These are phyloP conservation scores for Russula emetica DNA, from an alignment of 768 basidiomycete genomes.

Conservation along the genomic window DNA sequence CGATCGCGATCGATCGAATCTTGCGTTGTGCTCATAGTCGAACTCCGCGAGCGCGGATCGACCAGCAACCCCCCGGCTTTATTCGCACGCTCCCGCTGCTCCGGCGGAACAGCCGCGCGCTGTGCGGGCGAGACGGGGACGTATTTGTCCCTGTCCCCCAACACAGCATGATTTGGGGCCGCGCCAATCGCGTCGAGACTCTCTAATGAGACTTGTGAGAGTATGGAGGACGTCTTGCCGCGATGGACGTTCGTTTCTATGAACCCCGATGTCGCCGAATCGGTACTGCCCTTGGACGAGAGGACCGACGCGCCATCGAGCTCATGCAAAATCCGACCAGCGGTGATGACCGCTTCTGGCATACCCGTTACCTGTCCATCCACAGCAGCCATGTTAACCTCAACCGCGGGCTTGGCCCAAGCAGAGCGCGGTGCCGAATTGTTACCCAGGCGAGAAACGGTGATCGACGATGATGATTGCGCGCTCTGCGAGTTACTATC, in stretches of 20 bases:
- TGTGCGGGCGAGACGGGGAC: background rate
- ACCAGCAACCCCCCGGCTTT: background rate
- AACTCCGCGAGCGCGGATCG: conserved; percentile 13
- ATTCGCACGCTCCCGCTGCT: background rate
- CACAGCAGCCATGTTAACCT: conserved; percentile 47
- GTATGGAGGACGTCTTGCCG: conserved; percentile 41
- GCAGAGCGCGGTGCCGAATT: conserved; percentile 37
- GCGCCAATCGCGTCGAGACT: conserved; percentile 39
- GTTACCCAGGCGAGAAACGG: conserved; percentile 25
- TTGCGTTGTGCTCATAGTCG: conserved; percentile 19
- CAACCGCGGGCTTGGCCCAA: conserved; percentile 56
- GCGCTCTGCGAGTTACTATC: conserved; percentile 32
- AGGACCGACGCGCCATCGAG: conserved; percentile 35
- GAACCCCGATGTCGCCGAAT: conserved; percentile 31
- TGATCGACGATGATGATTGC: conserved; percentile 29
- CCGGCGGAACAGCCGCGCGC: background rate
- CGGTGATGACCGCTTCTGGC: conserved; percentile 37
- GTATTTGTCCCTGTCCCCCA: background rate
- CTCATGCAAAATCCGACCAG: conserved; percentile 46
- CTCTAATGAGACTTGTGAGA: conserved; percentile 37
- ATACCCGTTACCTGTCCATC: conserved; percentile 45
- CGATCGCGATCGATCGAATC: conserved; percentile 5
- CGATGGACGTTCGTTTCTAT: conserved; percentile 38
- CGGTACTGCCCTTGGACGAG: conserved; percentile 30
- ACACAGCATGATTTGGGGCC: conserved; percentile 15